These are phyloP conservation scores for Penicillium ucsense DNA, from an alignment of 495 filamentous ascomycete species.

Conservation along the genomic window DNA sequence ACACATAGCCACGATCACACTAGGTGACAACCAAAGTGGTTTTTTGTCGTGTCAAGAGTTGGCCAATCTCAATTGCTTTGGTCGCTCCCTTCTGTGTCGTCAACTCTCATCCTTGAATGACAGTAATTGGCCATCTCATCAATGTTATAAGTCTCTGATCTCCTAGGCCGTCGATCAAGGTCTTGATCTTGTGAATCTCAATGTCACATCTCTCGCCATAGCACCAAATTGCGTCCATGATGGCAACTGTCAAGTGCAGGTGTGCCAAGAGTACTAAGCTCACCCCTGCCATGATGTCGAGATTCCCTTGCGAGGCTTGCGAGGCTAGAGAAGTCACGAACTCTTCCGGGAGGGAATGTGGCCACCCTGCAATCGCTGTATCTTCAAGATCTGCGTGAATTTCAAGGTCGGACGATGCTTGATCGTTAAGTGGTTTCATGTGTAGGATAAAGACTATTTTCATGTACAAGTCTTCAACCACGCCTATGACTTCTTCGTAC, in stretches of 20 bases:
- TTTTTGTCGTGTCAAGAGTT: no score
- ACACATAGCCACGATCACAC: no score
- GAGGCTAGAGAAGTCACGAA: slow-evolving; percentile 7
- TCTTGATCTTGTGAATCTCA: slow-evolving; percentile 16
- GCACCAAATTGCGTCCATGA: slow-evolving; percentile 16
- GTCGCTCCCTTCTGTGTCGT: no score
- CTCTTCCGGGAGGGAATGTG: slow-evolving; percentile 5
- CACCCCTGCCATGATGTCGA: background rate
- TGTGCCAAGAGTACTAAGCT: slow-evolving; percentile 16
- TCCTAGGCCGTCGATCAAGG: background rate
- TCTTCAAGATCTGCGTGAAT: slow-evolving; percentile 23
- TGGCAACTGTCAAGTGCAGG: slow-evolving; percentile 11
- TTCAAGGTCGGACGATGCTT: slow-evolving; percentile 4
- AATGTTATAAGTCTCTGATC: background rate
- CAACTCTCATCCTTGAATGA: background rate
- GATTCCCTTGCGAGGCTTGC: slow-evolving; percentile 2
- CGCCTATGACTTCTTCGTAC: slow-evolving; percentile 9
- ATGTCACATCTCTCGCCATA: slow-evolving; percentile 5
- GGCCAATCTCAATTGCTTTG: no score
- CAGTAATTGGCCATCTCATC: slow-evolving; percentile 11
- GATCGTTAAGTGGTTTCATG: slow-evolving; percentile 7
- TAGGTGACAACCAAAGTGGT: no score
- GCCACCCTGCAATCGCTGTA: slow-evolving; percentile 17
- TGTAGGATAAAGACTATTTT: slow-evolving; percentile 16
- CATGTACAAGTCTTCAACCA: slow-evolving; percentile 25